Conservation (phyloP, 345 rosid species). For the Syzygium aromaticum region DNA sequence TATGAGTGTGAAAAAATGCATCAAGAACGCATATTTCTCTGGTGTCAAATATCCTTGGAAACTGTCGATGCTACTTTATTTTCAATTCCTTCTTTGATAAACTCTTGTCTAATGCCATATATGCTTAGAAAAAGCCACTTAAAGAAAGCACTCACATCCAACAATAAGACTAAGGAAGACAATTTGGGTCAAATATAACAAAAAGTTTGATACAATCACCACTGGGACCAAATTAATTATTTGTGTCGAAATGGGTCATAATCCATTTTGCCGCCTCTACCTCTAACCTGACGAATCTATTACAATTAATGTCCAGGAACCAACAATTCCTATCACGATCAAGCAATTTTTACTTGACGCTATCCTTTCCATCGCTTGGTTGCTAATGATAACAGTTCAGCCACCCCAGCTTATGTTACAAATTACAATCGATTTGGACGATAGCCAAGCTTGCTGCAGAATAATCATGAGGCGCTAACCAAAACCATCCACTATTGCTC, state of each 20-base stretch:
- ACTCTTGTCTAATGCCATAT: not conserved
- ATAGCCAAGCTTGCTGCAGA: not conserved
- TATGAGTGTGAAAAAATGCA: not conserved
- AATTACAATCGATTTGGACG: not conserved
- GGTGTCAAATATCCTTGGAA: not conserved
- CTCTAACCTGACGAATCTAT: not conserved
- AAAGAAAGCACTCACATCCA: not conserved
- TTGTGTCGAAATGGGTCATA: not conserved
- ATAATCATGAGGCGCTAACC: not conserved
- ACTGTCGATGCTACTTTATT: not conserved
- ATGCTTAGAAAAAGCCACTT: not conserved
- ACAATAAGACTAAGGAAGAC: not conserved
- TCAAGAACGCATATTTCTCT: not conserved
- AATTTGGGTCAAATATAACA: not conserved
- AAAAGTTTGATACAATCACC: not conserved
- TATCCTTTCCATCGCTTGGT: not conserved
- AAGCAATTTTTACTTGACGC: not conserved
- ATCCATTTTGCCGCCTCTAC: not conserved
- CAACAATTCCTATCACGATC: not conserved
- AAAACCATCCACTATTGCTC: not conserved
- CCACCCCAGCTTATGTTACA: not conserved
- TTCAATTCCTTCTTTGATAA: not conserved
- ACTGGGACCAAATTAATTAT: not conserved
- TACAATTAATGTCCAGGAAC: not conserved
- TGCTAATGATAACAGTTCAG: not conserved